Evolutionary conservation across 2,329 filamentous ascomycete genomes (phyloP), one percentile per base, ranked within the genome.

Genomic region (Calycina herbarum): DNA sequence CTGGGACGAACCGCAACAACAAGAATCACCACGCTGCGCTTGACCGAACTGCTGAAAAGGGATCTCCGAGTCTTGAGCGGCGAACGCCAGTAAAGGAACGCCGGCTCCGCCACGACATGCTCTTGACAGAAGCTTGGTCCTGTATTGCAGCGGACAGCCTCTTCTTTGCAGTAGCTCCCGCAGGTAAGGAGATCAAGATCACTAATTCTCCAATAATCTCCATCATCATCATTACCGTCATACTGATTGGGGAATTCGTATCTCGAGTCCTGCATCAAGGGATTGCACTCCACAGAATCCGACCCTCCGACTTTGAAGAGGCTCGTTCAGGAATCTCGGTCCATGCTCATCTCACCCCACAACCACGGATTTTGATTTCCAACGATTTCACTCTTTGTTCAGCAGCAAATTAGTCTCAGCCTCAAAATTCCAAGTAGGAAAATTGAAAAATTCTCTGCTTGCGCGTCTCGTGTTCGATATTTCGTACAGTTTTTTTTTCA

Each of bases 1-100:
- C 20, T 20, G 20, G 20, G 20, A 20, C 20, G 20, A 20, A 20
- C 20, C 20, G 20, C 20, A 20, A 20, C 20, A 20, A 20, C 20
- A 20, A 20, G 20, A 60, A 45, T 45, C 58, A 42, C 58, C 27
- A n/a, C 33, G 13, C 57, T 20, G n/a, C 27, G 27, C 29, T 38
- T 38, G 57, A 59, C 58, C 58, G 58, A 60, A 29, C 20, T 54
- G 20, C n/a, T 60, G 27, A 38, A 20, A 31, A 31, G 27, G 57
- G 33, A 11, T 31, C 20, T 29, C 20, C n/a, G 6, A 60, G n/a
- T 35, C n/a, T 42, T 13, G 56, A 31, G 56, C 31, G 3, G 27
- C 29, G 5, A 13, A 29, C n/a, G 13, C 29, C 56, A 57, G 56
- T 24, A 57, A 33, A n/a, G 29, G 31, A 57, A 33, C 56, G 15